phyloP scores from a whole-genome alignment of 2,329 filamentous ascomycete species.

The Nannizzia gypsea region DNA sequence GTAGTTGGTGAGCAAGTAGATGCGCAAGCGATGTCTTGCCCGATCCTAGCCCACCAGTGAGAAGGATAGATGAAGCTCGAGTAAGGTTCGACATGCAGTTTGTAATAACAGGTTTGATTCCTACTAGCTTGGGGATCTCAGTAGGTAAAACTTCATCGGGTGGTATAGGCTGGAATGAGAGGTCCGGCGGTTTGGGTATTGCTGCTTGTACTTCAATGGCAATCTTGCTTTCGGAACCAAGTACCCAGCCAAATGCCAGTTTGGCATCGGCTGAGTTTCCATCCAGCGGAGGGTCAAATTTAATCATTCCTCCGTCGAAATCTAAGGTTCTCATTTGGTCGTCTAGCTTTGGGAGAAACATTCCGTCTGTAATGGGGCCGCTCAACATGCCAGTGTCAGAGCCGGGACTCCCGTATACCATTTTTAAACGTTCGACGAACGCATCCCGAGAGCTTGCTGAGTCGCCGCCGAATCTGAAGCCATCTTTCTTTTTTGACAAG shows the following conservation, averaged over 20 bases:
- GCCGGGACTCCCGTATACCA: constrained; percentile 53
- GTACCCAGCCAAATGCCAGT: constrained; percentile 49
- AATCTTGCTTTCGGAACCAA: constrained; percentile 63
- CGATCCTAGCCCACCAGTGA: constrained; percentile 79
- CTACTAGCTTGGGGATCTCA: constrained; percentile 56
- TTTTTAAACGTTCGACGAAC: constrained; percentile 54
- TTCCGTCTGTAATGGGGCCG: constrained; percentile 81
- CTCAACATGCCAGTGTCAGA: constrained; percentile 55
- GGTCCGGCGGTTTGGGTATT: constrained; percentile 51
- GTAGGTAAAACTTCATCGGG: constrained; percentile 46
- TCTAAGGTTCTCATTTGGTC: constrained; percentile 44
- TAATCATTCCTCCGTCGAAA: constrained; percentile 76
- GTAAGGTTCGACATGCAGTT: constrained; percentile 65
- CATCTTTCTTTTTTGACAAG: constrained; percentile 46
- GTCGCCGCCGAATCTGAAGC: constrained; percentile 77
- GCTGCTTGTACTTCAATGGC: constrained; percentile 65
- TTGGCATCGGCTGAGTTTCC: constrained; percentile 26
- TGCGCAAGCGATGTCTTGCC: constrained; percentile 78
- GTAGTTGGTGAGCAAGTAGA: constrained; percentile 60
- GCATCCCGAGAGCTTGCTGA: constrained; percentile 74
- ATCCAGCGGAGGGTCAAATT: constrained; percentile 53
- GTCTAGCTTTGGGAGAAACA: constrained; percentile 55
- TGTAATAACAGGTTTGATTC: constrained; percentile 65
- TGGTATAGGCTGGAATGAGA: constrained; percentile 27
- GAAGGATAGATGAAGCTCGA: constrained; percentile 75